phyloP scores from a whole-genome alignment of 108 stramenopile species.

The Pseudonitzschia multiseries region DNA sequence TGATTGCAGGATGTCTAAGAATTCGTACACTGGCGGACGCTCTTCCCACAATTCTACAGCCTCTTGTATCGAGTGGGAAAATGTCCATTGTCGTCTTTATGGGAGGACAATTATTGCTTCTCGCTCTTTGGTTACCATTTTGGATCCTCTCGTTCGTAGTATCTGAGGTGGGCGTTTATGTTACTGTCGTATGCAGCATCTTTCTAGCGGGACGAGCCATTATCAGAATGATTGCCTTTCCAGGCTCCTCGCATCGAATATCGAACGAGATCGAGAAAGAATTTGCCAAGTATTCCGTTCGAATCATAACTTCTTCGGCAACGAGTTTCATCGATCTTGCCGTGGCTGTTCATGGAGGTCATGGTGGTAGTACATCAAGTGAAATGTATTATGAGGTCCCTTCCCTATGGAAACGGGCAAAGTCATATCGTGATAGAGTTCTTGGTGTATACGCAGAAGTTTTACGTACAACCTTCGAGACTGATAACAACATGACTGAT shows the following conservation, averaged over 20 bases:
- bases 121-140: slow-evolving; percentile 55
- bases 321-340: slow-evolving; percentile 52
- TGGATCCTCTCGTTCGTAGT: slow-evolving; percentile 52
- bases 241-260: slow-evolving; percentile 69
- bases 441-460: slow-evolving; percentile 71
- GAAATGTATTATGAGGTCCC: slow-evolving; percentile 39
- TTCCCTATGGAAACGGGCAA: slow-evolving; percentile 56
- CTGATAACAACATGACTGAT: slow-evolving; percentile 35
- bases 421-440: slow-evolving; percentile 66
- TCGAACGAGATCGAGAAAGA: slow-evolving; percentile 76
- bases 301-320: slow-evolving; percentile 57
- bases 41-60: slow-evolving; percentile 32
- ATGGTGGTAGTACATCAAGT: neutral
- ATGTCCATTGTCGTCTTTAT: slow-evolving; percentile 37
- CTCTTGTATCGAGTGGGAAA: slow-evolving; percentile 48
- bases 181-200: slow-evolving; percentile 19
- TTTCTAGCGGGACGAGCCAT: slow-evolving; percentile 58
- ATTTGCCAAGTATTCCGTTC: slow-evolving; percentile 77
- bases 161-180: slow-evolving; percentile 73
- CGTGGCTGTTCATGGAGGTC: slow-evolving; percentile 10
- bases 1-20: neutral
- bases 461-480: slow-evolving; percentile 49
- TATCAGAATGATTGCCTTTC: slow-evolving; percentile 81
- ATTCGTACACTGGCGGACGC: slow-evolving; percentile 49
- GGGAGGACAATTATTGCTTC: slow-evolving; percentile 34